These are phyloP conservation scores for Pseudoturritis turrita DNA, from an alignment of 345 rosid species.

Conservation along the genomic window DNA sequence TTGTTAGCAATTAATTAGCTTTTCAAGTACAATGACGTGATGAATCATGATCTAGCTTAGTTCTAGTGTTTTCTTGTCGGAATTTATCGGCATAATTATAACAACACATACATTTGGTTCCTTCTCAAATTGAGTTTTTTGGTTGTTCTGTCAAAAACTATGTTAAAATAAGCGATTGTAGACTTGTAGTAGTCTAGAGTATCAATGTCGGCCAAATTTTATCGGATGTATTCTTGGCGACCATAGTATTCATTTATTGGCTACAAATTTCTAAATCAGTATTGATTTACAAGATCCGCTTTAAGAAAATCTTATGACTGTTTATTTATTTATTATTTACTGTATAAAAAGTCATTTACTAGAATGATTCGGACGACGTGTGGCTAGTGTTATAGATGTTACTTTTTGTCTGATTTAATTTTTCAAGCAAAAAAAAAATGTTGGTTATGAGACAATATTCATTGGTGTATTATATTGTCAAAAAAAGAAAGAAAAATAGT, in stretches of 20 bases:
- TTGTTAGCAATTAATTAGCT: background rate
- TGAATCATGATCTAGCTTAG: slow-evolving; percentile 32
- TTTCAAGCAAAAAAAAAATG: background rate
- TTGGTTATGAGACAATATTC: background rate
- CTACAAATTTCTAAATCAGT: background rate
- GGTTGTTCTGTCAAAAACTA: slow-evolving; percentile 4
- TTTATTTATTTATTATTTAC: background rate
- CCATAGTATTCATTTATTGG: background rate
- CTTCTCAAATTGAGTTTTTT: slow-evolving; percentile 10
- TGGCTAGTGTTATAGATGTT: slow-evolving; percentile 28
- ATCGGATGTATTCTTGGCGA: slow-evolving; percentile 1
- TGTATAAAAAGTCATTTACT: slow-evolving; percentile 3
- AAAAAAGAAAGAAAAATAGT: too few species aligned
- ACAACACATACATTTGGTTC: slow-evolving; percentile 27
- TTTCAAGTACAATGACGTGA: slow-evolving; percentile 13
- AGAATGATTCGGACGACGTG: slow-evolving; percentile 21
- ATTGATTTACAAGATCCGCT: background rate
- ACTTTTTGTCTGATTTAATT: slow-evolving; percentile 22
- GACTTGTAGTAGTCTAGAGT: background rate
- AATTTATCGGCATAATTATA: slow-evolving; percentile 28
- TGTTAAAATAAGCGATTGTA: background rate
- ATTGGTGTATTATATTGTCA: background rate
- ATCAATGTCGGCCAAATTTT: background rate
- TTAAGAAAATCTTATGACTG: background rate
- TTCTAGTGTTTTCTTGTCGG: slow-evolving; percentile 31